A percentile compares a stretch with the other conserved stretches of the same genome.
Conservation (phyloP, 495 filamentous ascomycete genomes). For the Trichoderma gamsii region DNA sequence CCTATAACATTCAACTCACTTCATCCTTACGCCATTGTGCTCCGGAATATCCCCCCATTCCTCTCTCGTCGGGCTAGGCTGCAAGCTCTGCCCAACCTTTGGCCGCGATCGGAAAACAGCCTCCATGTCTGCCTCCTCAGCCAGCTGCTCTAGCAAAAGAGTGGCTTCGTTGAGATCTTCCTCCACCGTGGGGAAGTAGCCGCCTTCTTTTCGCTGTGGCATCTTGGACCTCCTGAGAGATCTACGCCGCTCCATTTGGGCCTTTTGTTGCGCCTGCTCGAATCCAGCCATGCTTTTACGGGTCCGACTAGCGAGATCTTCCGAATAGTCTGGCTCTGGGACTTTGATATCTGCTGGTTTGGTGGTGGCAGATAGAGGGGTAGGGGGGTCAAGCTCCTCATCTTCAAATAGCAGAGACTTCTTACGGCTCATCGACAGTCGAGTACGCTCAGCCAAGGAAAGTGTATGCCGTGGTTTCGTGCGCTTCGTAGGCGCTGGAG, state of each 20-base stretch:
- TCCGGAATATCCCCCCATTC: constrained; percentile 18
- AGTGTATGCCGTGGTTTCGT: constrained; percentile 43
- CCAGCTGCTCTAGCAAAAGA: constrained; percentile 27
- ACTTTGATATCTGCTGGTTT: constrained; percentile 13
- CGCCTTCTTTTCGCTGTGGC: constrained; percentile 24
- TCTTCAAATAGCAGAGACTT: constrained; percentile 31
- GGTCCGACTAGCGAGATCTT: constrained; percentile 65
- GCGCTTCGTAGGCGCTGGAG: constrained; percentile 47
- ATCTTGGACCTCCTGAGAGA: constrained; percentile 38
- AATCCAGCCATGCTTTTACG: constrained; percentile 72
- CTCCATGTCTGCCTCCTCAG: constrained; percentile 64
- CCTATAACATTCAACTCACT: background rate
- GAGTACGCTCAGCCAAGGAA: constrained; percentile 49
- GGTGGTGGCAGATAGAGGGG: constrained; percentile 24
- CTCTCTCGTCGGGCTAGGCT: constrained; percentile 44
- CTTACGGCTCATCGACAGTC: constrained; percentile 43
- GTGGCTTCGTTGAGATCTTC: constrained; percentile 30
- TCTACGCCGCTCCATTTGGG: constrained; percentile 52
- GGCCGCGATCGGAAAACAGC: constrained; percentile 83
- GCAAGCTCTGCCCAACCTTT: constrained; percentile 69
- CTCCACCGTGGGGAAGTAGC: constrained; percentile 36
- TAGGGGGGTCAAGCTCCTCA: constrained; percentile 24
- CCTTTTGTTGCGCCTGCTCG: constrained; percentile 44
- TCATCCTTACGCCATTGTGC: background rate
- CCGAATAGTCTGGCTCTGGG: constrained; percentile 26